phyloP scores from a whole-genome alignment of 2,329 filamentous ascomycete species.

The Talaromyces sp. region DNA sequence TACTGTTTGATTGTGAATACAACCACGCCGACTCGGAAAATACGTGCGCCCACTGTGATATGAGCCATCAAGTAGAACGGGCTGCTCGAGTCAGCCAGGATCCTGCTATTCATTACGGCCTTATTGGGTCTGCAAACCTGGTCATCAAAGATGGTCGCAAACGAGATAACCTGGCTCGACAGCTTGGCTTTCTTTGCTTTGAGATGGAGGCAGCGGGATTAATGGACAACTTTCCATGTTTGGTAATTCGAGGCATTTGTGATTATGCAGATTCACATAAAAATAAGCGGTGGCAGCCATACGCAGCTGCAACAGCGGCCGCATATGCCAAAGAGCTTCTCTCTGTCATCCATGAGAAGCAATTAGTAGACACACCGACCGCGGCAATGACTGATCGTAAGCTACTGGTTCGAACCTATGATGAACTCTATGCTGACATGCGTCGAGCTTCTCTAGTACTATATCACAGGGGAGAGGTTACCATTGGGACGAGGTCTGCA shows the following conservation, averaged over 20 bases:
- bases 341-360: neutral
- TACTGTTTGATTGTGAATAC: neutral
- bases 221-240: neutral
- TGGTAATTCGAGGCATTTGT: neutral
- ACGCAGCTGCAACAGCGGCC: neutral
- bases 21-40: neutral
- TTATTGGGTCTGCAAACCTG: slow-evolving; percentile 4
- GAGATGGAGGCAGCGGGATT: neutral
- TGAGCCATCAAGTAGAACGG: neutral
- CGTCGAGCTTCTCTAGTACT: neutral
- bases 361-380: neutral
- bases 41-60: neutral
- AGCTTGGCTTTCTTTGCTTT: neutral
- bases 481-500: neutral
- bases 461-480: neutral
- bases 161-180: neutral
- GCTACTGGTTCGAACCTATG: neutral
- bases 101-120: slow-evolving; percentile 7
- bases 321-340: neutral
- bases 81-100: neutral
- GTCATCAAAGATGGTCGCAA: neutral
- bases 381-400: neutral
- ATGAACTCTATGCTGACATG: neutral
- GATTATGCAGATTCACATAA: neutral
- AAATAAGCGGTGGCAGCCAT: neutral